These are phyloP conservation scores for Mycena pura DNA, from an alignment of 768 basidiomycete species.

Conservation along the genomic window DNA sequence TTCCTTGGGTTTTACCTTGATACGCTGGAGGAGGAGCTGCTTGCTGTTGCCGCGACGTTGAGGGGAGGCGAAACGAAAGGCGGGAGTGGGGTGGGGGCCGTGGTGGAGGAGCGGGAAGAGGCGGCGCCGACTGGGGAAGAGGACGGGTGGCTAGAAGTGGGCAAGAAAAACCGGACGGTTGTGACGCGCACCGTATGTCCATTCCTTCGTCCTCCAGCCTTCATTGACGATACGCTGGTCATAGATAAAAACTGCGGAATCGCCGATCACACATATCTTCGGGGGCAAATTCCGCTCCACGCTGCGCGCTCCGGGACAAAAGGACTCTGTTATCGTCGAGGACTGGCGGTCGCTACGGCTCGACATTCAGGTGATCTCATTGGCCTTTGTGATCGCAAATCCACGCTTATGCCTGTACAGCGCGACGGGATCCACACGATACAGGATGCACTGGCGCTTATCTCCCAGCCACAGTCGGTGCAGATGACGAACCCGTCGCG, in stretches of 20 bases:
- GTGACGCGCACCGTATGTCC: conserved; percentile 78
- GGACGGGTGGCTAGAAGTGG: conserved; percentile 93
- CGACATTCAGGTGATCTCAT: conserved; percentile 77
- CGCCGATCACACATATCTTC: conserved; percentile 89
- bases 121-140: conserved; percentile 48
- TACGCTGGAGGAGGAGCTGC: conserved; percentile 90
- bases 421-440: conserved; percentile 78
- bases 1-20: conserved; percentile 98
- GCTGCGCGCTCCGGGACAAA: conserved; percentile 77
- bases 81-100: no score
- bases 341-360: conserved; percentile 90
- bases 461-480: conserved; percentile 82
- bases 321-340: conserved; percentile 87
- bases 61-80: no score
- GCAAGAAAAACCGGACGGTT: conserved; percentile 81
- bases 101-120: conserved; percentile 54
- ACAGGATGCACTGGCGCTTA: conserved; percentile 79
- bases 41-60: conserved; percentile 65
- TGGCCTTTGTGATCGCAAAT: neutral
- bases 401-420: conserved; percentile 42
- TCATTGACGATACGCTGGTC: neutral
- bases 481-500: conserved; percentile 68
- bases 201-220: neutral
- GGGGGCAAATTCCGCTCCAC: conserved; percentile 93
- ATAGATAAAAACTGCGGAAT: conserved; percentile 80